Conservation (phyloP, 1,284 basidiomycete genomes). For the Ganoderma multipileum region DNA sequence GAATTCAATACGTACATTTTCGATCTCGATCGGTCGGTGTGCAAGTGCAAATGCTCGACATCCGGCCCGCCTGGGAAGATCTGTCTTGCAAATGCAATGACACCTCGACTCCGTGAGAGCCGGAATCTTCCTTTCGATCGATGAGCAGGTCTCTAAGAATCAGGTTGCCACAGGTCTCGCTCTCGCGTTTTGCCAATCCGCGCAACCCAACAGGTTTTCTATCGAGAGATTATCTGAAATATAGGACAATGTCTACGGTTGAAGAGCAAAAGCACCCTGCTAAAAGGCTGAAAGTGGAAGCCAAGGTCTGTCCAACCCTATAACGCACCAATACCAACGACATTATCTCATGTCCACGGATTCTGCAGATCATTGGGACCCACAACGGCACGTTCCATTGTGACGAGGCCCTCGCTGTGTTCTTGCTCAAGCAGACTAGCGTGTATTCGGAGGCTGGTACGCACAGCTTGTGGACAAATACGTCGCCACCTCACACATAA, state of each 20-base stretch:
- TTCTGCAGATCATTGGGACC: slow-evolving; percentile 79
- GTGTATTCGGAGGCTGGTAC: slow-evolving; percentile 79
- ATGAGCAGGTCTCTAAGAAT: slow-evolving; percentile 10
- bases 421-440: slow-evolving; percentile 83
- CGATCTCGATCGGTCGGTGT: slow-evolving; percentile 8
- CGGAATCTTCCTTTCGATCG: slow-evolving; percentile 17
- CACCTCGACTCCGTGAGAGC: slow-evolving; percentile 20
- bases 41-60: neutral
- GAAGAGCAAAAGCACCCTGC: slow-evolving; percentile 41
- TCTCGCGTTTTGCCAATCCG: neutral
- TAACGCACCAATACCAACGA: neutral
- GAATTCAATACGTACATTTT: slow-evolving; percentile 7
- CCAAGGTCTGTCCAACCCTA: slow-evolving; percentile 42
- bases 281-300: slow-evolving; percentile 58
- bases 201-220: neutral
- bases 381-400: slow-evolving; percentile 98
- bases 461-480: slow-evolving; percentile 22
- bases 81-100: neutral
- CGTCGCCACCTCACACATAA: slow-evolving; percentile 4
- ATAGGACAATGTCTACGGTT: slow-evolving; percentile 42
- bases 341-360: neutral
- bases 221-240: neutral
- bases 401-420: slow-evolving; percentile 96
- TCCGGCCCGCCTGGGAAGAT: neutral
- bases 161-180: neutral